phyloP scores from a whole-genome alignment of 805 yeast genomes.

The Barnettozyma sucrosica region DNA sequence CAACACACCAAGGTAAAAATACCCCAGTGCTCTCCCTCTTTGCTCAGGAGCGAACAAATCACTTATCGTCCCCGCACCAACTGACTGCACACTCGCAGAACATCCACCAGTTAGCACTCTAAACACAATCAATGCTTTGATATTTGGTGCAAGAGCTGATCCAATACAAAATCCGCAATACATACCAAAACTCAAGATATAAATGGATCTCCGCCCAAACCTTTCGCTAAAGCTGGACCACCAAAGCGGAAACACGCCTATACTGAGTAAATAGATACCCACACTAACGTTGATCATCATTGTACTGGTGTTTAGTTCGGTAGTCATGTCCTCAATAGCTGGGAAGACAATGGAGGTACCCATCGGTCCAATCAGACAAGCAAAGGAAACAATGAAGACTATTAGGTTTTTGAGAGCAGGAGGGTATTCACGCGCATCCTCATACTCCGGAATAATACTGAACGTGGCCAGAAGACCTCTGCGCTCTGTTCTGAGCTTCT shows the following conservation, averaged over 20 bases:
- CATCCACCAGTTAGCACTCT: conserved; percentile 73
- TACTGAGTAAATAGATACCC: conserved; percentile 66
- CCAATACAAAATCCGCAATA: conserved; percentile 68
- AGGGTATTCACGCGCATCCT: conserved; percentile 65
- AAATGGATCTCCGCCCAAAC: conserved; percentile 70
- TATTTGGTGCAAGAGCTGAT: conserved; percentile 56
- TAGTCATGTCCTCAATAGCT: conserved; percentile 56
- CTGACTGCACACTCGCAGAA: conserved; percentile 81
- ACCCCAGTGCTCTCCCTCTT: conserved; percentile 76
- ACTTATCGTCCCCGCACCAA: conserved; percentile 84
- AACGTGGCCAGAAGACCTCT: conserved; percentile 53
- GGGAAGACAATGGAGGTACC: conserved; percentile 82
- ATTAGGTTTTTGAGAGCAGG: conserved; percentile 42
- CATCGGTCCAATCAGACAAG: conserved; percentile 83
- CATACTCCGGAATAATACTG: conserved; percentile 59
- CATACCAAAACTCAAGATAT: conserved; percentile 58
- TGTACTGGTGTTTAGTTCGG: conserved; percentile 48
- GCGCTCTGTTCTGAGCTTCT: conserved; percentile 14
- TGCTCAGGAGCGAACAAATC: conserved; percentile 63
- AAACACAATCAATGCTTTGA: conserved; percentile 58
- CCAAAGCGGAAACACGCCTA: conserved; percentile 84
- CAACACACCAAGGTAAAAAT: conserved; percentile 73
- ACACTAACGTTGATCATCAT: conserved; percentile 69
- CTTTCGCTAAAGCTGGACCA: conserved; percentile 79
- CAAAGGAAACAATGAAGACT: conserved; percentile 61